Evolutionary conservation across 495 filamentous ascomycete genomes (phyloP), one percentile per base, ranked within the genome.

Genomic region (Xanthoparmelia taractica): DNA sequence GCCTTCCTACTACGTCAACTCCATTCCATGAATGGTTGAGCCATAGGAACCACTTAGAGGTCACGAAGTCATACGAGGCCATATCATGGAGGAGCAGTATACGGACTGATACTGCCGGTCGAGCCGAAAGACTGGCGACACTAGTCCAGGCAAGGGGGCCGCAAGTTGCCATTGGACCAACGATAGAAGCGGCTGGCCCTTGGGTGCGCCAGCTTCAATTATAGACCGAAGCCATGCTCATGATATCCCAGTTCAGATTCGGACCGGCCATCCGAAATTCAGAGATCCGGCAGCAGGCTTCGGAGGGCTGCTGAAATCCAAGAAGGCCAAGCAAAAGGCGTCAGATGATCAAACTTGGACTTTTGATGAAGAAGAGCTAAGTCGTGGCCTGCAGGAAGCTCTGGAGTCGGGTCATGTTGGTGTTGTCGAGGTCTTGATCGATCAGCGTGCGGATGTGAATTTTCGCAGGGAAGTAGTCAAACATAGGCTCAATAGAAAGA

Each of bases 351-450:
- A 58, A 0, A 64, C 4, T 40, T 67, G 62, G 65, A 48, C 8
- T 17, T 67, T 67, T 25, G 58, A 50, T 31, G 7, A 40, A 25
- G 31, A 59, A 29, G 65, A 67, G 34, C 25, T 45, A 40, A 67
- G 61, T n/a, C 20, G 13, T 40, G 62, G 37, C 29, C 47, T 67
- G 27, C 4, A 18, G 29, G 48, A 60, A 61, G 62, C 62, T 36
- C 38, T 67, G 18, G 57, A 58, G 20, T 27, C 33, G 12, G 65
- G 65, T 27, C 23, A 43, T 25, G 61, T 64, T 4, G 58, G 45
- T 20, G 52, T 67, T 40, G 65, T 62, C 13, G 50, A 64, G 23
- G 65, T 34, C 34, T 43, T 67, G 20, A 45, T 67, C 20, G 61
- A 64, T n/a, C 60, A 12, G 41, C 57, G 61, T 13, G 56, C 57